Conservation (phyloP, 2,329 filamentous ascomycete genomes). For the Boeremia lycopersici region DNA sequence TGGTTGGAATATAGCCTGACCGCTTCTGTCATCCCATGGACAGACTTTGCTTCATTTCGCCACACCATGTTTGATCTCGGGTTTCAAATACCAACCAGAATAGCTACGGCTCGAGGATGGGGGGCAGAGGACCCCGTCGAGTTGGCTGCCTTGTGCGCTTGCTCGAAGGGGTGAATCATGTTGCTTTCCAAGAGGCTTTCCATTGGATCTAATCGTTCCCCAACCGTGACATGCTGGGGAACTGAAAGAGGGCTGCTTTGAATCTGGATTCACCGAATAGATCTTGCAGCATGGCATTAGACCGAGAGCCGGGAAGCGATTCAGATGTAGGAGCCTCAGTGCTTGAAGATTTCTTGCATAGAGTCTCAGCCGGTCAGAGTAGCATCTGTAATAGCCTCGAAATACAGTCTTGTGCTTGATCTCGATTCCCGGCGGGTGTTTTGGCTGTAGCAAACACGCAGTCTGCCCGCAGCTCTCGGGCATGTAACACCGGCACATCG, state of each 20-base stretch:
- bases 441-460: no score
- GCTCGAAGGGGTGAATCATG: background rate
- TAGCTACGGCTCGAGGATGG: background rate
- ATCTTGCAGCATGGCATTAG: no score
- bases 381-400: no score
- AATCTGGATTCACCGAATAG: no score
- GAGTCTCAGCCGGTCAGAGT: no score
- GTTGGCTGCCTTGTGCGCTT: background rate
- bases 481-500: no score
- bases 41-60: background rate
- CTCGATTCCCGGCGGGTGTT: no score
- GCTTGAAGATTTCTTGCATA: no score
- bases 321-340: no score
- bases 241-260: background rate
- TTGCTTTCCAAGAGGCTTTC: background rate
- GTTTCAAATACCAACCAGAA: background rate
- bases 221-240: background rate
- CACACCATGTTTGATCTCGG: background rate
- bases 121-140: background rate
- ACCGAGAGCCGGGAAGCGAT: no score
- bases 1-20: background rate
- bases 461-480: no score
- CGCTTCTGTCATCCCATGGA: background rate
- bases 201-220: background rate
- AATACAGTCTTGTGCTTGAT: no score